These are phyloP conservation scores for Cercophora scortea DNA, from an alignment of 495 filamentous ascomycete genomes.

Conservation along the genomic window DNA sequence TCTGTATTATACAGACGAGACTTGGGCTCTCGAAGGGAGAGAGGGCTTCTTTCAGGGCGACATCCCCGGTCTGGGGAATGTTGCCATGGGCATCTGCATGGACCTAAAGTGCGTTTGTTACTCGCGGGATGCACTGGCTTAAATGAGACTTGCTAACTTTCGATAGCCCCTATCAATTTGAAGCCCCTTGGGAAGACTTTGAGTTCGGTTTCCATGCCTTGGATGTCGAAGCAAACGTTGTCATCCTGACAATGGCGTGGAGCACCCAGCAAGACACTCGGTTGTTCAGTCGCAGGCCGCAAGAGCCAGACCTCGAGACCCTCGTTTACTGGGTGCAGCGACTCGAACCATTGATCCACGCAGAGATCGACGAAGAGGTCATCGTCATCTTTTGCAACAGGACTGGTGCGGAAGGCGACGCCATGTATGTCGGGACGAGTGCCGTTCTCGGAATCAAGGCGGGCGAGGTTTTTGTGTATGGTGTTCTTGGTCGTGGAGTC, in stretches of 20 bases:
- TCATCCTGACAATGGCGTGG: conserved; percentile 88
- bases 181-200: conserved; percentile 66
- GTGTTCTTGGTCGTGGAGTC: conserved; percentile 56
- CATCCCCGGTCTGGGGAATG: conserved; percentile 45
- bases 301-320: conserved; percentile 69
- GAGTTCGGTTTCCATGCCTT: conserved; percentile 81
- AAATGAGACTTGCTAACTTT: neutral
- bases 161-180: conserved; percentile 59
- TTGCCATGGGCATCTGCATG: conserved; percentile 77
- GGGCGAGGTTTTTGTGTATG: conserved; percentile 61
- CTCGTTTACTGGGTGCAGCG: conserved; percentile 87
- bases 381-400: conserved; percentile 82
- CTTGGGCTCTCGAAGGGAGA: conserved; percentile 71
- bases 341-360: conserved; percentile 62
- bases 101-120: conserved; percentile 51
- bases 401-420: conserved; percentile 58
- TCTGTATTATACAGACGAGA: conserved; percentile 63
- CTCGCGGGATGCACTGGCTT: neutral
- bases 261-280: conserved; percentile 49
- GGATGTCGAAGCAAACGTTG: conserved; percentile 56
- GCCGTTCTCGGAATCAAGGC: conserved; percentile 66
- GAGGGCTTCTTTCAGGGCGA: conserved; percentile 50
- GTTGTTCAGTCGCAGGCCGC: conserved; percentile 31
- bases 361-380: conserved; percentile 50
- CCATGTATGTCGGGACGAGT: conserved; percentile 79